These are phyloP conservation scores for Venturia pyrina DNA, from an alignment of 2,329 filamentous ascomycete species.

Conservation along the genomic window DNA sequence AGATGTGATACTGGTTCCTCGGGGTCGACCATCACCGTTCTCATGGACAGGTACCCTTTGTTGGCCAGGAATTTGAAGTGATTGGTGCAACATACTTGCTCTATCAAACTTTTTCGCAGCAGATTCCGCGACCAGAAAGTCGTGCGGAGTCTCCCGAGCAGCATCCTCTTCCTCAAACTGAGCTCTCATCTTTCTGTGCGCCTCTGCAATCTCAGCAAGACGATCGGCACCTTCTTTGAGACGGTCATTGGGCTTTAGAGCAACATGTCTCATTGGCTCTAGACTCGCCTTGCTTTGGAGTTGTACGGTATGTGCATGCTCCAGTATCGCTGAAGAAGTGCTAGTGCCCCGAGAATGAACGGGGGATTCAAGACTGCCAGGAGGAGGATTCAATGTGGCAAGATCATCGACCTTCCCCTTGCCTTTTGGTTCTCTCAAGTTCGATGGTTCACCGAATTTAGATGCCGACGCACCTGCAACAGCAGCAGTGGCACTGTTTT, in stretches of 20 bases:
- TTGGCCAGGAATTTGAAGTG: neutral
- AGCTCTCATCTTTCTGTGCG: slow-evolving; percentile 9
- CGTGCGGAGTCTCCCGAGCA: neutral
- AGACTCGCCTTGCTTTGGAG: neutral
- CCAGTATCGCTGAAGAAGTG: neutral
- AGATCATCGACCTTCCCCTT: slow-evolving; percentile 4
- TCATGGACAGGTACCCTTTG: neutral
- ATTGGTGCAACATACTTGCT: neutral
- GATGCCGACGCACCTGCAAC: neutral
- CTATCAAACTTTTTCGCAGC: slow-evolving; percentile 4
- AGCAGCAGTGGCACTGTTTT: neutral
- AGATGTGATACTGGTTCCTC: slow-evolving; percentile 1
- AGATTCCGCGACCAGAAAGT: neutral
- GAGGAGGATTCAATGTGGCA: neutral
- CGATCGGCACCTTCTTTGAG: slow-evolving; percentile 6
- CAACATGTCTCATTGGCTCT: neutral
- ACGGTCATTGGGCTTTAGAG: neutral
- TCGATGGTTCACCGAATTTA: neutral
- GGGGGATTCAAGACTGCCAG: neutral
- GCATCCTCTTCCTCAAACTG: slow-evolving; percentile 3
- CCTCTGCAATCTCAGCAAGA: slow-evolving; percentile 9
- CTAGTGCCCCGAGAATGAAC: neutral
- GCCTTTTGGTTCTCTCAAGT: neutral
- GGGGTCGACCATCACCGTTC: neutral
- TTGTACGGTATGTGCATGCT: slow-evolving; percentile 4